phyloP scores from a whole-genome alignment of 2,329 filamentous ascomycete genomes.

The Arthrobotrys pseudoclavata region DNA sequence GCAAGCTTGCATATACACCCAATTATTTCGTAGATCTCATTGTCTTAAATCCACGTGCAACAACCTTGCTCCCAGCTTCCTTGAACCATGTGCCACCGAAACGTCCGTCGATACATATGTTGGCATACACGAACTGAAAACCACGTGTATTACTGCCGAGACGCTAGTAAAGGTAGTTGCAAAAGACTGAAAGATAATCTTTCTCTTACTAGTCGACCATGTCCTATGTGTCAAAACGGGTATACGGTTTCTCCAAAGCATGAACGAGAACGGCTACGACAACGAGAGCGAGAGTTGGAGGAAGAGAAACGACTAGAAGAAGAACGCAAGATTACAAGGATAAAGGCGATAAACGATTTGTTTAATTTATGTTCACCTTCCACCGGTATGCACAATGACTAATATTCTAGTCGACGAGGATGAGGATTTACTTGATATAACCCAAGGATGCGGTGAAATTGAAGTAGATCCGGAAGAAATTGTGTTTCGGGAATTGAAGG shows the following conservation, averaged over 20 bases:
- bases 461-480: neutral
- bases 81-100: conserved; percentile 45
- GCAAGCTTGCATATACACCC: neutral
- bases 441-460: too few relatives aligned
- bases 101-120: conserved; percentile 36
- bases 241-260: neutral
- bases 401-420: neutral
- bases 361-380: neutral
- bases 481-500: neutral
- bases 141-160: conserved; percentile 22
- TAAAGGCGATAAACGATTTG: neutral
- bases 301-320: neutral
- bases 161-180: neutral
- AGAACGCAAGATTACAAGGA: neutral
- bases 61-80: neutral
- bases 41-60: neutral
- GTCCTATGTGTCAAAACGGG: conserved; percentile 9
- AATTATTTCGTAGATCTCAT: neutral
- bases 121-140: conserved; percentile 41
- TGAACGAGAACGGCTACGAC: conserved; percentile 2
- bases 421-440: neutral
- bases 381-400: too few relatives aligned
- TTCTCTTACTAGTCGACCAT: neutral
- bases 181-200: conserved; percentile 6
- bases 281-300: neutral